These are phyloP conservation scores for Suillus luteus DNA, from an alignment of 768 basidiomycete genomes.

Conservation along the genomic window DNA sequence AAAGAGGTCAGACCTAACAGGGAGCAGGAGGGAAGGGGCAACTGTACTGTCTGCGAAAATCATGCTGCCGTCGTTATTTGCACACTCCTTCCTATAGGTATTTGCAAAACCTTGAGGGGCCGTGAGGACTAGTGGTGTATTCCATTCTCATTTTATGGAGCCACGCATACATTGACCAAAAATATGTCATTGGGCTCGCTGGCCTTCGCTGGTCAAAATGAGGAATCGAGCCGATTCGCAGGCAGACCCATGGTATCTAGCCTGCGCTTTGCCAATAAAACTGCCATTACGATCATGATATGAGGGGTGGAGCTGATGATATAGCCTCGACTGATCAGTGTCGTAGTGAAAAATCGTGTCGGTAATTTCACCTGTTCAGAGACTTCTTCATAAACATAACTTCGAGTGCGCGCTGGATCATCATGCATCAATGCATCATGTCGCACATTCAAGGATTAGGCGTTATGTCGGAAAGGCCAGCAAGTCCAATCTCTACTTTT, in stretches of 20 bases:
- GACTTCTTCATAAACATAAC: not conserved
- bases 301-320: not conserved
- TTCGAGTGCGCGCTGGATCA: not conserved
- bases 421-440: not conserved
- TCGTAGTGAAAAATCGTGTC: not conserved
- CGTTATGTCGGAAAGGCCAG: not conserved
- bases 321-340: not conserved
- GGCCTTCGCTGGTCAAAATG: not conserved
- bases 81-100: not conserved
- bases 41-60: not conserved
- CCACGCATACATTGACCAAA: not conserved
- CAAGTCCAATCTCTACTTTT: not conserved
- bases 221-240: not conserved
- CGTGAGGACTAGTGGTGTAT: not conserved
- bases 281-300: not conserved
- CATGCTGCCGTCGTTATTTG: not conserved
- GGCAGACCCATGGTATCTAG: not conserved
- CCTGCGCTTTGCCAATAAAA: not conserved
- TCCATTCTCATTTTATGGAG: not conserved
- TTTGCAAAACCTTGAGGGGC: not conserved
- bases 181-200: not conserved
- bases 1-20: not conserved
- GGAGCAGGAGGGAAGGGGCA: not conserved
- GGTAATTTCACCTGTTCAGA: not conserved
- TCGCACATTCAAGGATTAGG: not conserved